These are phyloP conservation scores for Epicoccum sorghinum DNA, from an alignment of 2,329 filamentous ascomycete species.

Conservation along the genomic window DNA sequence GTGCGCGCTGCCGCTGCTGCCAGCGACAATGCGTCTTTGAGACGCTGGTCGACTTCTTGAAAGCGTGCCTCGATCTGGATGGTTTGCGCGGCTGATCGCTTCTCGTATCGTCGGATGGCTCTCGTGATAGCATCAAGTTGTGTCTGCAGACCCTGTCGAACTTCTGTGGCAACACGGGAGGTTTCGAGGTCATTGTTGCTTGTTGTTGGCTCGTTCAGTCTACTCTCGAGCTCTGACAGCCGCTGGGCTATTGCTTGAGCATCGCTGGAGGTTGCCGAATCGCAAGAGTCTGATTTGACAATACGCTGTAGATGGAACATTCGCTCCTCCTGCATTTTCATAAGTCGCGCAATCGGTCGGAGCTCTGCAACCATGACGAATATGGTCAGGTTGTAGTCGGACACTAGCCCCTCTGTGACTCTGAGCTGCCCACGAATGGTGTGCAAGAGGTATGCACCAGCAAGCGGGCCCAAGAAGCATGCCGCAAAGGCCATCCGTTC, in stretches of 20 bases:
- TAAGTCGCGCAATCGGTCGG: conserved; percentile 78
- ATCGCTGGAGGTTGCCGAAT: conserved; percentile 24
- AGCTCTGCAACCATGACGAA: conserved; percentile 89
- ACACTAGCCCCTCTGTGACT: conserved; percentile 84
- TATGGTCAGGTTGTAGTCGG: conserved; percentile 90
- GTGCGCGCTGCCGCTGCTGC: conserved; percentile 68
- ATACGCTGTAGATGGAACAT: conserved; percentile 82
- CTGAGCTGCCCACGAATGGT: conserved; percentile 80
- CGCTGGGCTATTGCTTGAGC: conserved; percentile 61
- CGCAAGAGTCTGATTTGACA: conserved; percentile 52
- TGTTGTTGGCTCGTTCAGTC: conserved; percentile 54
- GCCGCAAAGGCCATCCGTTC: conserved; percentile 76
- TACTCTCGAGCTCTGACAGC: conserved; percentile 72
- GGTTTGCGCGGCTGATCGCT: conserved; percentile 76
- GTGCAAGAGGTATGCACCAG: conserved; percentile 86
- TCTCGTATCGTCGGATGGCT: conserved; percentile 89
- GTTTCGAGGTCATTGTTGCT: conserved; percentile 45
- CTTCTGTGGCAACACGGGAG: conserved; percentile 56
- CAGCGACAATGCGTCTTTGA: conserved; percentile 81
- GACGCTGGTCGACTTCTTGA: conserved; percentile 69
- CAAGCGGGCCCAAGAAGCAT: conserved; percentile 78
- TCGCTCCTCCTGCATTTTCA: conserved; percentile 78
- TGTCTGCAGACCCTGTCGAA: conserved; percentile 71
- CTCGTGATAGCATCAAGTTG: conserved; percentile 88
- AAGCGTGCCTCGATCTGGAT: conserved; percentile 79